These are phyloP conservation scores for Macrophomina pseudophaseolina DNA, from an alignment of 2,329 filamentous ascomycete genomes.

Conservation along the genomic window DNA sequence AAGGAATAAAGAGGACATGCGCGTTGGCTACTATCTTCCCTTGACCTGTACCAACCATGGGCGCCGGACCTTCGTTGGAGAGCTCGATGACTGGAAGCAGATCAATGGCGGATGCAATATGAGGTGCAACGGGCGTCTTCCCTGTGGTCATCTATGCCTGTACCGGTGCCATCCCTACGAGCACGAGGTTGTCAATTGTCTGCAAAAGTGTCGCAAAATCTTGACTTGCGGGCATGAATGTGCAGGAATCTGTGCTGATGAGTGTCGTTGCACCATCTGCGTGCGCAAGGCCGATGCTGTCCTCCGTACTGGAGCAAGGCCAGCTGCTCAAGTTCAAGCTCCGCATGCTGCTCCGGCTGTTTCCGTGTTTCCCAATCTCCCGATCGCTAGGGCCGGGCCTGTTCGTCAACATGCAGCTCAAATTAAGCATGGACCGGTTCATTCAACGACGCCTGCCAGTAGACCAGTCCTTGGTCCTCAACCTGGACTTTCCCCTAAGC, in stretches of 20 bases:
- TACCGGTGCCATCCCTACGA: constrained; percentile 39
- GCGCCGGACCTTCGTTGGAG: constrained; percentile 55
- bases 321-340: background rate
- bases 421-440: too few relatives aligned
- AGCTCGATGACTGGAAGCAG: constrained; percentile 6
- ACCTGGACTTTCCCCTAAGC: background rate
- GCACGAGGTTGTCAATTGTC: constrained; percentile 7
- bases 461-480: too few relatives aligned
- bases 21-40: constrained; percentile 61
- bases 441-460: background rate
- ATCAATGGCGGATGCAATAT: constrained; percentile 23
- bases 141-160: constrained; percentile 42
- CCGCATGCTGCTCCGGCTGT: background rate
- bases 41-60: constrained; percentile 68
- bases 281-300: background rate
- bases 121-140: constrained; percentile 29
- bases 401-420: background rate
- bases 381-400: too few relatives aligned
- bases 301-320: constrained; percentile 3
- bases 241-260: constrained; percentile 1
- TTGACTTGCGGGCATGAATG: constrained; percentile 16
- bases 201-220: background rate
- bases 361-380: background rate
- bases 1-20: constrained; percentile 36
- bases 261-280: constrained; percentile 21